phyloP scores from a whole-genome alignment of 1,139 yeast species.

The Taphrina betulina region DNA sequence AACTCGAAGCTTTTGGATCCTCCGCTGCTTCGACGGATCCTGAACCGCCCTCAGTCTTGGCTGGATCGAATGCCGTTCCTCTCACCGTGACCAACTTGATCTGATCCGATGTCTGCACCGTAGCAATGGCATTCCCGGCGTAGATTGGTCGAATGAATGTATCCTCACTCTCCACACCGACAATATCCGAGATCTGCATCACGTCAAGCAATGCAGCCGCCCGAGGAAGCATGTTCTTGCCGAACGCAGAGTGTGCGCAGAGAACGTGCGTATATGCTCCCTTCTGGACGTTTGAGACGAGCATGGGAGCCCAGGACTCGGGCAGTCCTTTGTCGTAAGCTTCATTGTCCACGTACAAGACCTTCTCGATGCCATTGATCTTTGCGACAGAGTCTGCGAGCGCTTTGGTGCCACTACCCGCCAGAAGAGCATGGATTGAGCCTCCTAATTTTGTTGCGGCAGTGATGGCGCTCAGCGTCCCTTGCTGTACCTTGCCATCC shows the following conservation, averaged over 20 bases:
- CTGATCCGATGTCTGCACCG: conserved; percentile 69
- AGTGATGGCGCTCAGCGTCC: conserved; percentile 42
- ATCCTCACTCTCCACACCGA: conserved; percentile 60
- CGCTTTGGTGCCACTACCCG: conserved; percentile 45
- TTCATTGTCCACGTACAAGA: conserved; percentile 45
- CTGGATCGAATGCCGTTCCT: conserved; percentile 76
- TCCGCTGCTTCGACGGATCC: conserved; percentile 56
- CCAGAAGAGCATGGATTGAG: conserved; percentile 48
- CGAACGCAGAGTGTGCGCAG: conserved; percentile 79
- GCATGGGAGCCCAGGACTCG: conserved; percentile 45
- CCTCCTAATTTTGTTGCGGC: conserved; percentile 48
- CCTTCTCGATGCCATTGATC: conserved; percentile 46
- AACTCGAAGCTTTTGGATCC: conserved; percentile 44
- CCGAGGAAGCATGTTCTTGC: conserved; percentile 84
- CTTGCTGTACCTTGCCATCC: conserved; percentile 26
- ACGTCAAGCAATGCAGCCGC: conserved; percentile 79
- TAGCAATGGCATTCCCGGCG: conserved; percentile 90
- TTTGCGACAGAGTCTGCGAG: conserved; percentile 44
- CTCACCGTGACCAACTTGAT: conserved; percentile 72
- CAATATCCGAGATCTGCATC: conserved; percentile 84
- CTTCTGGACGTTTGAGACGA: conserved; percentile 48
- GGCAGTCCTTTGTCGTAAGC: conserved; percentile 48
- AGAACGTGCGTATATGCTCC: conserved; percentile 67
- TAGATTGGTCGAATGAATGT: conserved; percentile 91
- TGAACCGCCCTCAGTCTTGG: conserved; percentile 46